These are phyloP conservation scores for Saturnispora zaruensis DNA, from an alignment of 805 yeast genomes.

Conservation along the genomic window DNA sequence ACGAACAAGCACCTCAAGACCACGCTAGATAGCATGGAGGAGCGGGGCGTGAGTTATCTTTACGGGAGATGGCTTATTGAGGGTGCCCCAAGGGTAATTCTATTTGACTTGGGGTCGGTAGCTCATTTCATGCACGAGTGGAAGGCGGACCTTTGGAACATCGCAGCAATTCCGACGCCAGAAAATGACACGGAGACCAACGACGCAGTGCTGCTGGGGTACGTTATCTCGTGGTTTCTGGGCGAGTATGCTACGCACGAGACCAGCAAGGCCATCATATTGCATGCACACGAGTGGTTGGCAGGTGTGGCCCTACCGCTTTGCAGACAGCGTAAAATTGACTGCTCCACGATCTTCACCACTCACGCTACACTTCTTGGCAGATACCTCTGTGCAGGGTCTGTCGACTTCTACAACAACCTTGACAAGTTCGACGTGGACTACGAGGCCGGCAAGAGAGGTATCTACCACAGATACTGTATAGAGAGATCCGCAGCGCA, in stretches of 20 bases:
- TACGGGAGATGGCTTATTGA: slow-evolving; percentile 97
- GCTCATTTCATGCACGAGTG: slow-evolving; percentile 69
- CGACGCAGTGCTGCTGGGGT: slow-evolving; percentile 88
- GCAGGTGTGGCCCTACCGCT: slow-evolving; percentile 94
- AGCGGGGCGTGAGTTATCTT: slow-evolving; percentile 71
- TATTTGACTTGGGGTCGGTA: slow-evolving; percentile 81
- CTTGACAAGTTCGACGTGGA: slow-evolving; percentile 85
- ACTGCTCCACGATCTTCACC: slow-evolving; percentile 90
- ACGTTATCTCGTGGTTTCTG: slow-evolving; percentile 91
- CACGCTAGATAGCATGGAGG: slow-evolving; percentile 69
- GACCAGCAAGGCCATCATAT: slow-evolving; percentile 77
- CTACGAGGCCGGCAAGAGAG: slow-evolving; percentile 96
- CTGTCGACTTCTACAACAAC: slow-evolving; percentile 92
- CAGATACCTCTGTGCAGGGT: slow-evolving; percentile 91
- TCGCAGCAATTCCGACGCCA: slow-evolving; percentile 91
- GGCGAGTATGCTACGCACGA: slow-evolving; percentile 89
- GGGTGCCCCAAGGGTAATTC: slow-evolving; percentile 89
- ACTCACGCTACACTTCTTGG: slow-evolving; percentile 96
- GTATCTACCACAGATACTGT: slow-evolving; percentile 94
- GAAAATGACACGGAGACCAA: slow-evolving; percentile 80
- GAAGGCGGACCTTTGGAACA: slow-evolving; percentile 88
- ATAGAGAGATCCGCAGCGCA: slow-evolving; percentile 96
- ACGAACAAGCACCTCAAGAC: slow-evolving; percentile 41
- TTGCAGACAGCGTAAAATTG: slow-evolving; percentile 84
- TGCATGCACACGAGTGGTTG: slow-evolving; percentile 97